Conservation (phyloP, 2,329 filamentous ascomycete species). For the Botrytis elliptica region DNA sequence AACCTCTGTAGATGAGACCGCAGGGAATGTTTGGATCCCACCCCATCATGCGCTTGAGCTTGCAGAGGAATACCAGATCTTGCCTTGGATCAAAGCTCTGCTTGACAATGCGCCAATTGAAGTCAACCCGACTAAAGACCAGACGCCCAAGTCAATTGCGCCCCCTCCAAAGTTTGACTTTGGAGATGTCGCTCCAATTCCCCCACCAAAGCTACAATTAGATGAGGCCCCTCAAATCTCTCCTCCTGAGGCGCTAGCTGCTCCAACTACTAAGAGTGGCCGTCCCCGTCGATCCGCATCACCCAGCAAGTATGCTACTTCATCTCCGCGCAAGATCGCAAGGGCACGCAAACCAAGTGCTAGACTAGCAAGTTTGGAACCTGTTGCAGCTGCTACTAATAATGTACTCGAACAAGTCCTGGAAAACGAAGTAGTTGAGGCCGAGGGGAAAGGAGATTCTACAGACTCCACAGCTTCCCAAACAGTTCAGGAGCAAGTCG, state of each 20-base stretch:
- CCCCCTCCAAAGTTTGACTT: conserved; percentile 69
- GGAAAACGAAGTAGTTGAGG: conserved; percentile 43
- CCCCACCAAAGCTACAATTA: neutral
- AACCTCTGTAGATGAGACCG: conserved; percentile 87
- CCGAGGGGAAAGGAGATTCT: conserved; percentile 12
- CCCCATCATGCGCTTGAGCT: conserved; percentile 77
- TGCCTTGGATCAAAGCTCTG: conserved; percentile 86
- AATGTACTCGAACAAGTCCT: conserved; percentile 46
- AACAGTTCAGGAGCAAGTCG: neutral
- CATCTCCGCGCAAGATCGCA: conserved; percentile 48
- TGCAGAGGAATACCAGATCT: conserved; percentile 82
- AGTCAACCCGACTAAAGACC: conserved; percentile 41
- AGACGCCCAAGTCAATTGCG: conserved; percentile 69
- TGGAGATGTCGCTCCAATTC: neutral
- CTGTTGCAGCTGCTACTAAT: conserved; percentile 48
- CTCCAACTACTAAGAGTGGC: conserved; percentile 37
- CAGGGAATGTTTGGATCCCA: conserved; percentile 94
- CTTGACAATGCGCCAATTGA: conserved; percentile 82
- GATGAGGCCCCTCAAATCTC: conserved; percentile 14
- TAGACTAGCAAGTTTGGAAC: conserved; percentile 44
- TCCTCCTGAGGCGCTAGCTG: conserved; percentile 25
- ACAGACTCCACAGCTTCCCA: neutral
- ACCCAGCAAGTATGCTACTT: conserved; percentile 51
- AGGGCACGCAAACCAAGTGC: conserved; percentile 44
- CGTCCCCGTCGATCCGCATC: conserved; percentile 60